Evolutionary conservation across 306 rosid species (phyloP).

Genomic region (Argentina anserina): DNA sequence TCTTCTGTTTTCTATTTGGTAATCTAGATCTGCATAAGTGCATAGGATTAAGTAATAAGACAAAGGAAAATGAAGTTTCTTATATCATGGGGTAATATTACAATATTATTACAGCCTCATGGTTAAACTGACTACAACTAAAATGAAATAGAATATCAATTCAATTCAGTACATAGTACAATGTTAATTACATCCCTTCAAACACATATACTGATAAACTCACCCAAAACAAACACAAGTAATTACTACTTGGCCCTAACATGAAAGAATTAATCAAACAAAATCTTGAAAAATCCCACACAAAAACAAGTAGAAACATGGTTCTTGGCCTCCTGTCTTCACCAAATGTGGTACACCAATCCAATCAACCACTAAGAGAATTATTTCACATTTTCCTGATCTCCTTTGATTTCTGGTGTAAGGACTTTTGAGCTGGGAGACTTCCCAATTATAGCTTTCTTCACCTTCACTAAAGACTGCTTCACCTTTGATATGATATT

Average conservation of each 20-base stretch:
- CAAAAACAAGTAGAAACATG: conserved; percentile 4
- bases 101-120: background rate
- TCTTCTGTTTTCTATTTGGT: background rate
- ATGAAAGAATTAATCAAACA: background rate
- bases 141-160: background rate
- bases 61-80: no score
- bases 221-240: conserved; percentile 9
- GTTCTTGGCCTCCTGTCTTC: conserved; percentile 11
- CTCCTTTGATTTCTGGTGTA: conserved; percentile 51
- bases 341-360: conserved; percentile 7
- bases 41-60: no score
- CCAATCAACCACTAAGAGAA: background rate
- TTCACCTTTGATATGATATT: conserved; percentile 73
- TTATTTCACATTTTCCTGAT: conserved; percentile 1
- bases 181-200: conserved; percentile 10
- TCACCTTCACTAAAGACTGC: conserved; percentile 77
- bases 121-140: background rate
- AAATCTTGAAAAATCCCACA: conserved; percentile 14
- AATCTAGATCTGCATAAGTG: no score
- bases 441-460: conserved; percentile 77
- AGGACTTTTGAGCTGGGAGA: conserved; percentile 68
- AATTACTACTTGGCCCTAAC: background rate
- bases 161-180: conserved; percentile 2
- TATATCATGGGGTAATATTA: background rate
- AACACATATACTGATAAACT: background rate